phyloP scores from a whole-genome alignment of 2,329 filamentous ascomycete species.

The Aspergillus piperis region DNA sequence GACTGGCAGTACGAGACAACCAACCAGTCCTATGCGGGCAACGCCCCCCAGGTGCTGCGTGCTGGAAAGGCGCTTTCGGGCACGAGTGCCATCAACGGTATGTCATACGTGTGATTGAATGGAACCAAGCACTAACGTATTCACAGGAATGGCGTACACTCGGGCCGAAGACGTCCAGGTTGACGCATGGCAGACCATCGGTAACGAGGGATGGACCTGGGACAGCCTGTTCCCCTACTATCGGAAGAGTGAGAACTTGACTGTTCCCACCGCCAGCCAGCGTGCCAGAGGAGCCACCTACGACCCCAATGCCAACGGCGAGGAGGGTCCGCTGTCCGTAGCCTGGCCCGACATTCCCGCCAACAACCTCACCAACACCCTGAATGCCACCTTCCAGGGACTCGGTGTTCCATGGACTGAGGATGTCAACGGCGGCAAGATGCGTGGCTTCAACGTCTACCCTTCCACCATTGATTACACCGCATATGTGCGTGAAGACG shows the following conservation, averaged over 20 bases:
- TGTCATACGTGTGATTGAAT: background rate
- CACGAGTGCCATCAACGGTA: constrained; percentile 47
- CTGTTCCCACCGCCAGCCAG: constrained; percentile 26
- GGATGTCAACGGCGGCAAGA: constrained; percentile 49
- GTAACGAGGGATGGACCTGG: constrained; percentile 37
- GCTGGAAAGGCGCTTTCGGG: constrained; percentile 49
- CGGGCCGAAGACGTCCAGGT: constrained; percentile 40
- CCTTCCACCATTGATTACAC: constrained; percentile 45
- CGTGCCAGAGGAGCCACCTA: constrained; percentile 31
- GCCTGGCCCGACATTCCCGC: constrained; percentile 23
- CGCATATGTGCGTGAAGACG: constrained; percentile 47
- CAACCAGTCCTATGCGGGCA: constrained; percentile 40
- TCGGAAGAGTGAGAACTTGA: constrained; percentile 31
- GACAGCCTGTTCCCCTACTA: constrained; percentile 32
- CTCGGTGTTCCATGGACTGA: constrained; percentile 34
- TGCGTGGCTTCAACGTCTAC: constrained; percentile 48
- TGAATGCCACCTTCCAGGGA: constrained; percentile 43
- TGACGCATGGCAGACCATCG: constrained; percentile 37
- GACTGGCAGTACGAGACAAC: constrained; percentile 46
- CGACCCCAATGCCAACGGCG: constrained; percentile 31
- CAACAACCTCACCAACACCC: constrained; percentile 24
- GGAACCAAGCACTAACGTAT: background rate
- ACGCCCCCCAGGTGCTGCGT: constrained; percentile 30
- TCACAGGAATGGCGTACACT: constrained; percentile 39
- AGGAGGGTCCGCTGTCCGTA: constrained; percentile 32